Conservation (phyloP, 768 basidiomycete species). For the Russula lepida region DNA sequence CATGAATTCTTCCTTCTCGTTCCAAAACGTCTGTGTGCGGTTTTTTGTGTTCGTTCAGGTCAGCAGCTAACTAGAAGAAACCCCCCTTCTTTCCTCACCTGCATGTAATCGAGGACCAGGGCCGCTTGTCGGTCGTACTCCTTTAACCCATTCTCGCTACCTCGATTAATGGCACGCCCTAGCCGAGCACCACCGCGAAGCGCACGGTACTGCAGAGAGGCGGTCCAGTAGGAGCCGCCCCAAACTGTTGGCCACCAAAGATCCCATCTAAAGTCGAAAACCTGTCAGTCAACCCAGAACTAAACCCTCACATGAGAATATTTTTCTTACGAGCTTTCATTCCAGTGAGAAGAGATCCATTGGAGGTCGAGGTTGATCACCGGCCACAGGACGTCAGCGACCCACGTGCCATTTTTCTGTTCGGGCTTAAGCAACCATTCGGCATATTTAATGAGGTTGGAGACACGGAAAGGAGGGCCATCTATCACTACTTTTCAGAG, state of each 20-base stretch:
- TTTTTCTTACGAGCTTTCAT: slow-evolving; percentile 8
- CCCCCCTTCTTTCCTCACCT: neutral
- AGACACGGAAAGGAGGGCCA: slow-evolving; percentile 11
- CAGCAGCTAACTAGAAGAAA: neutral
- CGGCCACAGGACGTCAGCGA: slow-evolving; percentile 9
- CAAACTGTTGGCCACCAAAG: slow-evolving; percentile 17
- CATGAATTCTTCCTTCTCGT: slow-evolving; percentile 14
- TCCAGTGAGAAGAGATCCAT: slow-evolving; percentile 16
- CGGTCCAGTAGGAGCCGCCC: slow-evolving; percentile 18
- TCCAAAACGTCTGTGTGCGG: slow-evolving; percentile 13
- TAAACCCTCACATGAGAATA: neutral
- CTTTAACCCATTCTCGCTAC: neutral
- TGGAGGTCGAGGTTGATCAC: slow-evolving; percentile 17
- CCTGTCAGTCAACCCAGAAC: neutral
- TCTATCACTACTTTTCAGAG: slow-evolving; percentile 2
- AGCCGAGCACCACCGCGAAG: slow-evolving; percentile 19
- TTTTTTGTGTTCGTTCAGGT: neutral
- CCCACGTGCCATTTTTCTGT: slow-evolving; percentile 16
- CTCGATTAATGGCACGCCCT: slow-evolving; percentile 8
- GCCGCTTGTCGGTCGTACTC: slow-evolving; percentile 9
- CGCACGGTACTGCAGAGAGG: slow-evolving; percentile 15
- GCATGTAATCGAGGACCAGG: slow-evolving; percentile 17
- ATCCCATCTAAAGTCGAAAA: neutral
- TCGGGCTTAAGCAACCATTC: slow-evolving; percentile 12
- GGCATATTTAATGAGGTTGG: slow-evolving; percentile 8